A percentile compares a stretch with the other conserved stretches of the same genome.
phyloP scores from a whole-genome alignment of 2,329 filamentous ascomycete genomes.

The Pseudopyrenochaeta lycopersici region DNA sequence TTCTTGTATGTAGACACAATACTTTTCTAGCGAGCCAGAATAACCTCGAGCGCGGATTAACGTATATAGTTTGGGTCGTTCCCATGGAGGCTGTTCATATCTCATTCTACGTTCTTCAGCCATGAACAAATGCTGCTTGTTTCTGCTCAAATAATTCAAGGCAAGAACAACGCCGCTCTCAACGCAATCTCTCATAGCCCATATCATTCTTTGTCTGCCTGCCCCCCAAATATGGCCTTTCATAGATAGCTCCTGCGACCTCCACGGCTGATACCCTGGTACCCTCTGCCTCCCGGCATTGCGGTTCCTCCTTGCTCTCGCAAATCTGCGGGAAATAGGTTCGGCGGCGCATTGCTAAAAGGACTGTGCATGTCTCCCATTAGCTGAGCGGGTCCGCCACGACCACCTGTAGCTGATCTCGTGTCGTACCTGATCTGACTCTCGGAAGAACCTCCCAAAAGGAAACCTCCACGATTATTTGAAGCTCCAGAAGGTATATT shows the following conservation, averaged over 20 bases:
- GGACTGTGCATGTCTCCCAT: neutral
- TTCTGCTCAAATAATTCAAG: no score
- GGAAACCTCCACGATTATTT: neutral
- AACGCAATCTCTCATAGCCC: no score
- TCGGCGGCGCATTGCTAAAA: neutral
- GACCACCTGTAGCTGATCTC: constrained; percentile 7
- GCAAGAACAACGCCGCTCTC: no score
- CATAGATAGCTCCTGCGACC: neutral
- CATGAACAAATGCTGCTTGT: no score
- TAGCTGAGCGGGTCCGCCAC: neutral
- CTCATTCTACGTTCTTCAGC: no score
- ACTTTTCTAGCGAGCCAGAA: no score
- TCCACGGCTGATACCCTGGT: neutral
- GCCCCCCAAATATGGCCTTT: neutral
- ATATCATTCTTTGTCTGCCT: no score
- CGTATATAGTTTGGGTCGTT: no score
- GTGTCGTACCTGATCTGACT: constrained; percentile 6
- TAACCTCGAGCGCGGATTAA: no score
- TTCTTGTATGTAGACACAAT: no score
- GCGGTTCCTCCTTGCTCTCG: neutral
- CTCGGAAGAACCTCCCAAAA: neutral
- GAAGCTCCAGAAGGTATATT: neutral
- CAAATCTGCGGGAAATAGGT: neutral
- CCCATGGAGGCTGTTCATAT: no score
- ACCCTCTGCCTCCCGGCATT: neutral